Evolutionary conservation across 768 basidiomycete genomes (phyloP).

Genomic region (Pulveroboletus sp.): DNA sequence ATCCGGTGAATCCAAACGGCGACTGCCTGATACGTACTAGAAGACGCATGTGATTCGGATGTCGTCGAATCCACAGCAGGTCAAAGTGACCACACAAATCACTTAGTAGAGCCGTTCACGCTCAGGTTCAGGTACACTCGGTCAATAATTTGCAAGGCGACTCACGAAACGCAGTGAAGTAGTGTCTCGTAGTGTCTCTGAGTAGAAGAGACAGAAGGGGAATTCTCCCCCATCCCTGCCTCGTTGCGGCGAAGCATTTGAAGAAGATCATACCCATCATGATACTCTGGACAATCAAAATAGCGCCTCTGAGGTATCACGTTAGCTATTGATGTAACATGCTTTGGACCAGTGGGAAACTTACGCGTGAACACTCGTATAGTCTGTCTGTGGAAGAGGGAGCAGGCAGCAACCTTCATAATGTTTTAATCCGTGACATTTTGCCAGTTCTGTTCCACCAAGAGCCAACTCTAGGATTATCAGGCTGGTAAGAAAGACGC

Average conservation of each 20-base stretch:
- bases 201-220: slow-evolving; percentile 39
- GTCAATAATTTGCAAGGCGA: neutral
- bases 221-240: slow-evolving; percentile 39
- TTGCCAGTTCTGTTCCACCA: slow-evolving; percentile 19
- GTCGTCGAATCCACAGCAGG: neutral
- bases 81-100: neutral
- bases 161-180: slow-evolving; percentile 39
- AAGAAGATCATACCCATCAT: slow-evolving; percentile 37
- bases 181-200: slow-evolving; percentile 46
- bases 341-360: slow-evolving; percentile 3
- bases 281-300: slow-evolving; percentile 34
- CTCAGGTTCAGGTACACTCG: neutral
- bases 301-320: slow-evolving; percentile 3
- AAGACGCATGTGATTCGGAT: neutral
- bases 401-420: slow-evolving; percentile 26
- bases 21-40: slow-evolving; percentile 3
- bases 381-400: slow-evolving; percentile 3
- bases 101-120: neutral
- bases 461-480: slow-evolving; percentile 19
- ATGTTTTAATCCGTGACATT: neutral
- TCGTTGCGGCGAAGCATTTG: slow-evolving; percentile 34
- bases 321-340: neutral
- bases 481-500: slow-evolving; percentile 9
- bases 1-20: neutral
- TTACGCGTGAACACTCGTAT: slow-evolving; percentile 6